Evolutionary conservation across 805 yeast species (phyloP), one percentile per base, ranked within the genome.

Genomic region (Metschnikowia matae): DNA sequence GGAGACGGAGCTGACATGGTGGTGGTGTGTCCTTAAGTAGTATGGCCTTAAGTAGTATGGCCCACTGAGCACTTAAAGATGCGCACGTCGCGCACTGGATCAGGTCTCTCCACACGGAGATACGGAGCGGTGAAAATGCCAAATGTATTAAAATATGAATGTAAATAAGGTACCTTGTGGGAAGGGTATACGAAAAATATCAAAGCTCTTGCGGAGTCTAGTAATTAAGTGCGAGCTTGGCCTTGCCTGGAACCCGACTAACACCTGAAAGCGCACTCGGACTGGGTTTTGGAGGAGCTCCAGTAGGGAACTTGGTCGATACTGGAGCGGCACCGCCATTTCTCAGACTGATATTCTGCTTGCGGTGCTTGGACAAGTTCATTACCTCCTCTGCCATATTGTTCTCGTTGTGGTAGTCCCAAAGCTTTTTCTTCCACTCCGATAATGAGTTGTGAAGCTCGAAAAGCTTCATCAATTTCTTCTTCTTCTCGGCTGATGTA

Each of bases 401-500:
- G 42, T 57, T 57, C 43, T 69, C 71, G 44, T 64, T 62, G 51
- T 71, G 70, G 55, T 52, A 55, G 51, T 75, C 79, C 84, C 84
- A 80, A 17, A 82, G 67, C 56, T 75, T 70, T 51, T 70, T 71
- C 62, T 82, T 82, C 85, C 85, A 80, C 38, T 73, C 72, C 17
- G 78, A 71, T 46, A 83, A 64, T 39, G 71, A 70, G 32, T 73
- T 73, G 62, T 82, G 87, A 64, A 82, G 60, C 46, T 75, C 75
- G 58, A 74, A 69, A 44, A 82, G 63, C 59, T 65, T 69, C 48
- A 66, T 59, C 62, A 77, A 51, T 64, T 56, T 54, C 45, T 50
- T 52, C 52, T 53, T 52, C 33, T 48, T 48, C 20, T 58, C 61
- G n/a, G 40, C 41, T 15, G 46, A 34, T 6, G 46, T 44, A 38